phyloP scores from a whole-genome alignment of 73 alveolate genomes.

The Blepharisma japonicum region DNA sequence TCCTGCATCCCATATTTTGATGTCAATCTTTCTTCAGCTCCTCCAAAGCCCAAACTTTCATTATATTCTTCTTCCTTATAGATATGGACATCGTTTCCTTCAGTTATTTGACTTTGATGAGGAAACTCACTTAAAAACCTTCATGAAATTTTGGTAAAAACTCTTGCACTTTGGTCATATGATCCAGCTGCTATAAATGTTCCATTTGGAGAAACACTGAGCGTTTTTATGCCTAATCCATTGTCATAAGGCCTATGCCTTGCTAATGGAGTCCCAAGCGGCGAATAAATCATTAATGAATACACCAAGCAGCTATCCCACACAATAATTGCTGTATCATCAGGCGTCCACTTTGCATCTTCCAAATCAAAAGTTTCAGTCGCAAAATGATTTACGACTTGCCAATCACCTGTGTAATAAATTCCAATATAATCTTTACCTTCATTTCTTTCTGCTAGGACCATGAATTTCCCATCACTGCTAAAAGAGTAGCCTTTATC shows the following conservation, averaged over 20 bases:
- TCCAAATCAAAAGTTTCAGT: conserved; percentile 88
- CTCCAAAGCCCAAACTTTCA: conserved; percentile 61
- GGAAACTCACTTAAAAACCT: conserved; percentile 33
- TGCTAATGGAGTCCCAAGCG: conserved; percentile 75
- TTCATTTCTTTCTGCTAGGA: conserved; percentile 87
- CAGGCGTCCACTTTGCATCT: conserved; percentile 89
- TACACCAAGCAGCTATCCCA: conserved; percentile 84
- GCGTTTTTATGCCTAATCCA: conserved; percentile 85
- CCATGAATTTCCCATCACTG: conserved; percentile 90
- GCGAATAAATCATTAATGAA: conserved; percentile 76
- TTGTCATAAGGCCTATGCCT: conserved; percentile 75
- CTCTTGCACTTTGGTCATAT: conserved; percentile 4
- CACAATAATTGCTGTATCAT: conserved; percentile 75
- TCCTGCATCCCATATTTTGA: conserved; percentile 48
- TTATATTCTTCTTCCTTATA: conserved; percentile 76
- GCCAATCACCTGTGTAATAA: conserved; percentile 88
- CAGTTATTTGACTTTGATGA: conserved; percentile 22
- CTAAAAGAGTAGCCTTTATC: conserved; percentile 83
- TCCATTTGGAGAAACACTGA: conserved; percentile 70
- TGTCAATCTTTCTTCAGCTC: conserved; percentile 62
- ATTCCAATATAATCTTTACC: conserved; percentile 89
- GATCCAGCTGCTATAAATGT: conserved; percentile 71
- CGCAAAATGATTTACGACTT: conserved; percentile 84
- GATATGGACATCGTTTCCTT: conserved; percentile 38
- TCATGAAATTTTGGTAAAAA: conserved; percentile 37